These are phyloP conservation scores for Lactifluus subvellereus DNA, from an alignment of 768 basidiomycete species.

Conservation along the genomic window DNA sequence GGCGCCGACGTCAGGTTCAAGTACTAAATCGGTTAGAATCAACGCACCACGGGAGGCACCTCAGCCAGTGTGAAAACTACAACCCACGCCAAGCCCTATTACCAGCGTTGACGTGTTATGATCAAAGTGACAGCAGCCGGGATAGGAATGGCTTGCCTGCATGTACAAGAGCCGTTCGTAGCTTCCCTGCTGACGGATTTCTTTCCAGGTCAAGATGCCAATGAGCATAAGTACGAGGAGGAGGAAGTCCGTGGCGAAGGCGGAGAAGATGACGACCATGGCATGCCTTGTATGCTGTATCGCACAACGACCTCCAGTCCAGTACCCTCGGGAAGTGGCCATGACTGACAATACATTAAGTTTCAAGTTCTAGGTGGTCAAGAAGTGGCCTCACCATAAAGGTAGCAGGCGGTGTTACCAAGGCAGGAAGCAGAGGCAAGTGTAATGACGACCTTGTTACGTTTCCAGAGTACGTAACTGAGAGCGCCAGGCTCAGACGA, in stretches of 20 bases:
- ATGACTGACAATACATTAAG: neutral
- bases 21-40: neutral
- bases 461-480: neutral
- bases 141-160: neutral
- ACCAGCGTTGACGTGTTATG: neutral
- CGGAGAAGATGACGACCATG: neutral
- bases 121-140: neutral
- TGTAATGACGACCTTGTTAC: neutral
- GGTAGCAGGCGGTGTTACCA: neutral
- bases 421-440: neutral
- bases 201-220: constrained; percentile 1
- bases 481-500: neutral
- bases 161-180: neutral
- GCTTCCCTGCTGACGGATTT: neutral
- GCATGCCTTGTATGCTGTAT: neutral
- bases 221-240: constrained; percentile 3
- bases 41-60: neutral
- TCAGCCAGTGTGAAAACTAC: neutral
- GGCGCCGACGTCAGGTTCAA: neutral
- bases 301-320: neutral
- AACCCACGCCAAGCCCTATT: constrained; percentile 2
- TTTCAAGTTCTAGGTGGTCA: neutral
- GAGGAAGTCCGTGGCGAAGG: neutral
- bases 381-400: neutral
- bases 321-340: neutral